phyloP scores from a whole-genome alignment of 306 rosid genomes.

The Quercus glauca region DNA sequence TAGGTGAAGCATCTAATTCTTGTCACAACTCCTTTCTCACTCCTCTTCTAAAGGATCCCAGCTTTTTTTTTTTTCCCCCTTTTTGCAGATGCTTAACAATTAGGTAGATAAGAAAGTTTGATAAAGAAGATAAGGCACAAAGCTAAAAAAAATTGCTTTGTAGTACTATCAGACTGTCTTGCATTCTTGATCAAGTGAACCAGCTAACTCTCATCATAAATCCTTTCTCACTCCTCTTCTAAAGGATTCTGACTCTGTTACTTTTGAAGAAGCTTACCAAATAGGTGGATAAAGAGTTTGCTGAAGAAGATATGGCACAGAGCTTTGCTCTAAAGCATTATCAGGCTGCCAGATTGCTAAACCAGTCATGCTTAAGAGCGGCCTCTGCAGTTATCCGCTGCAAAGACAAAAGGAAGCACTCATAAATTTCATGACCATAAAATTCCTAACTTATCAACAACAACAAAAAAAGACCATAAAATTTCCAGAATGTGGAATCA shows the following conservation, averaged over 20 bases:
- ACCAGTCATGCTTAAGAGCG: conserved; percentile 91
- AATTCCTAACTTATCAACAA: background rate
- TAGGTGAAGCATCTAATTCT: background rate
- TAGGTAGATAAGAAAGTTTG: no score
- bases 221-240: conserved; percentile 6
- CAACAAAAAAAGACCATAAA: no score
- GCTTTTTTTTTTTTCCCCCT: no score
- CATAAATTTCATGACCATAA: background rate
- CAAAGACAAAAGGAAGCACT: background rate
- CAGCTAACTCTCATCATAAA: background rate
- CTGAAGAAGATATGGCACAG: background rate
- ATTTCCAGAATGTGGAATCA: background rate
- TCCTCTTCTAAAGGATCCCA: background rate
- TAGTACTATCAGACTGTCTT: no score
- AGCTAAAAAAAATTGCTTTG: no score
- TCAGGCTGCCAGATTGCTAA: conserved; percentile 32
- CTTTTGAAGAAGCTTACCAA: conserved; percentile 14
- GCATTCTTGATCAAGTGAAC: conserved; percentile 7
- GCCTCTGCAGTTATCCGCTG: conserved; percentile 80
- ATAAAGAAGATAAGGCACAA: no score
- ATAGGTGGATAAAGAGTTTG: background rate
- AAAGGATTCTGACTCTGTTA: conserved; percentile 10
- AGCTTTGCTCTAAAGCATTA: conserved; percentile 11
- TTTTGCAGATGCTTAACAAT: no score
- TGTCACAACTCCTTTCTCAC: conserved; percentile 9